Conservation (phyloP, 1,284 basidiomycete genomes). For the Ceratobasidium papillatum region DNA sequence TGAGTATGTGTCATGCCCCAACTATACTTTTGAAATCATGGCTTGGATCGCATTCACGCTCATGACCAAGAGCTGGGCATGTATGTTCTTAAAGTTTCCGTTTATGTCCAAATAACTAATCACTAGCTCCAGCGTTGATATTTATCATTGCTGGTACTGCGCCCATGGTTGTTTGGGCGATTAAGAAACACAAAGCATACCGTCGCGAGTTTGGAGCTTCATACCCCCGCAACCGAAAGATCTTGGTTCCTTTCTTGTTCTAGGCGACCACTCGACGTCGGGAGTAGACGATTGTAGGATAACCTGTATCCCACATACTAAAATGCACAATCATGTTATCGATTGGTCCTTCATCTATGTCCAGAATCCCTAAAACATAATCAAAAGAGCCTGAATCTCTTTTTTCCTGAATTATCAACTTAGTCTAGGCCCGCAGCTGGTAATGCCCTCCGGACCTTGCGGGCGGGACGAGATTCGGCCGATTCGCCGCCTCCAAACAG, state of each 20-base stretch:
- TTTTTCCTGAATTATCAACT: not conserved
- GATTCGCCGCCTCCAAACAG: slow-evolving; percentile 73
- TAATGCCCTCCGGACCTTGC: slow-evolving; percentile 25
- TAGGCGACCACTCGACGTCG: slow-evolving; percentile 47
- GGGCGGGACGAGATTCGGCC: slow-evolving; percentile 19
- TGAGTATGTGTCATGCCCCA: slow-evolving; percentile 85
- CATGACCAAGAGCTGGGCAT: slow-evolving; percentile 81
- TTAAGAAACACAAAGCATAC: slow-evolving; percentile 91
- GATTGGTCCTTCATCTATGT: not conserved
- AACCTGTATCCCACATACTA: not conserved
- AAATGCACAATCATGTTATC: not conserved
- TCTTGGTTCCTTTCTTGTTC: slow-evolving; percentile 80
- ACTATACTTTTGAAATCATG: slow-evolving; percentile 93
- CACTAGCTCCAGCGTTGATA: slow-evolving; percentile 62
- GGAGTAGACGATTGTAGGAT: not conserved
- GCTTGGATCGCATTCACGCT: slow-evolving; percentile 78
- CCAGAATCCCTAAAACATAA: not conserved
- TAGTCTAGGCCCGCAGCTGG: slow-evolving; percentile 13
- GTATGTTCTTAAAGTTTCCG: slow-evolving; percentile 58
- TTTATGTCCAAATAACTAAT: slow-evolving; percentile 21
- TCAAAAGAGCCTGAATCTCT: not conserved
- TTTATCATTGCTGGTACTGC: slow-evolving; percentile 75
- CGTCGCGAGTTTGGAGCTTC: slow-evolving; percentile 92
- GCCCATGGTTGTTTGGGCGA: slow-evolving; percentile 90
- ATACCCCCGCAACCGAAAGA: slow-evolving; percentile 79